Evolutionary conservation across 768 basidiomycete genomes (phyloP).

Genomic region (Leccinum subgranulosum): DNA sequence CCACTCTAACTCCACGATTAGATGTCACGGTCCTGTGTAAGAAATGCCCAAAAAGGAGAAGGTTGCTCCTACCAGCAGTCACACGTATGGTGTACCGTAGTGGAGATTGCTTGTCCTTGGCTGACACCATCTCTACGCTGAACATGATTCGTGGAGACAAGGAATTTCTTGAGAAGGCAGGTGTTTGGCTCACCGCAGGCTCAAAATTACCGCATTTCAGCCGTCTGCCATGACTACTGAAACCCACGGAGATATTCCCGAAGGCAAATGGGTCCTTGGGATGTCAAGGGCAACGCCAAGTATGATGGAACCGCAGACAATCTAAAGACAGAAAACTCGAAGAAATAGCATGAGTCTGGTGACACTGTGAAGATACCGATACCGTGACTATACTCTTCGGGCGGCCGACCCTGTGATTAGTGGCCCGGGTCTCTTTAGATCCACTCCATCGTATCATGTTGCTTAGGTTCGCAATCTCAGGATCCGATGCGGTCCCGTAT

Average conservation of each 20-base stretch:
- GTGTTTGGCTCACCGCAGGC: not conserved
- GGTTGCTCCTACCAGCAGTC: not conserved
- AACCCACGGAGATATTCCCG: not conserved
- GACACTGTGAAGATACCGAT: not conserved
- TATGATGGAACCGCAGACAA: not conserved
- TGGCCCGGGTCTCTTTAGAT: not conserved
- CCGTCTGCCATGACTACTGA: not conserved
- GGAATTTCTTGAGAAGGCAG: not conserved
- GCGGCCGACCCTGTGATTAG: not conserved
- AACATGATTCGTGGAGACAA: not conserved
- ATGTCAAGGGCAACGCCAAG: not conserved
- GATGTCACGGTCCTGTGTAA: not conserved
- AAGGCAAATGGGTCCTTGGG: not conserved
- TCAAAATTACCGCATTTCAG: not conserved
- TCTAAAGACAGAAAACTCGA: not conserved
- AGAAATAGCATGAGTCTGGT: not conserved
- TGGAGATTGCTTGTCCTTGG: not conserved
- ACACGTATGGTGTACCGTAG: not conserved
- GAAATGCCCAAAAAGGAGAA: not conserved
- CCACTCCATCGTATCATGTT: not conserved
- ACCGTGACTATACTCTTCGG: not conserved
- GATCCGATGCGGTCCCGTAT: not conserved
- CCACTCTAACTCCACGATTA: conserved; percentile 21
- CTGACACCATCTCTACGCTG: not conserved
- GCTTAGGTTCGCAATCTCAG: not conserved